Conservation (phyloP, 345 rosid genomes). For the Eucalyptus curtisii region DNA sequence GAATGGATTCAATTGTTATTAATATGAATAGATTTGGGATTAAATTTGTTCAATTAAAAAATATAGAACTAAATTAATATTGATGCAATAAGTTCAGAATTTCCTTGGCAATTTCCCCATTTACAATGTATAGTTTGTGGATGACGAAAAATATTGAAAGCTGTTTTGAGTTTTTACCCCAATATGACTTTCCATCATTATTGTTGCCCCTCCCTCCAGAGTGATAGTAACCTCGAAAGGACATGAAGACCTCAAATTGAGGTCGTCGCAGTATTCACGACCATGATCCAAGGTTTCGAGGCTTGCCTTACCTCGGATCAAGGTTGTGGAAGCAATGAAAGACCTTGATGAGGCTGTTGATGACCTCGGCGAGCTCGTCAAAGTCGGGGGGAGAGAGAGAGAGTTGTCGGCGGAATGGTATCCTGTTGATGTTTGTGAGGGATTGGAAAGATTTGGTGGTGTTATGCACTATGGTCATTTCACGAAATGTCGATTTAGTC, state of each 20-base stretch:
- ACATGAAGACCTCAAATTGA: not conserved
- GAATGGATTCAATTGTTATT: not conserved
- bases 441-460: not conserved
- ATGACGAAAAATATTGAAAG: not conserved
- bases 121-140: not conserved
- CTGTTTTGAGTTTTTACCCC: not conserved
- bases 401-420: not conserved
- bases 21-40: rapidly evolving
- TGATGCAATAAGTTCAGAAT: not conserved
- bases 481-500: not conserved
- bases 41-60: rapidly evolving
- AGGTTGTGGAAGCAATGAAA: too few species aligned
- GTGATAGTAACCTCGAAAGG: not conserved
- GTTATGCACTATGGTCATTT: not conserved
- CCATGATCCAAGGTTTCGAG: not conserved
- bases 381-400: too few species aligned
- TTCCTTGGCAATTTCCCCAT: not conserved
- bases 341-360: too few species aligned
- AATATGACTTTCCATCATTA: not conserved
- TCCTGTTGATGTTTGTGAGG: not conserved
- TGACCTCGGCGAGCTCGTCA: too few species aligned
- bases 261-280: not conserved
- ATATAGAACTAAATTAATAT: not conserved
- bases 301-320: too few species aligned
- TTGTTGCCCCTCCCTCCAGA: not conserved